Conservation (phyloP, 805 yeast species). For the Teunomyces kruisii region DNA sequence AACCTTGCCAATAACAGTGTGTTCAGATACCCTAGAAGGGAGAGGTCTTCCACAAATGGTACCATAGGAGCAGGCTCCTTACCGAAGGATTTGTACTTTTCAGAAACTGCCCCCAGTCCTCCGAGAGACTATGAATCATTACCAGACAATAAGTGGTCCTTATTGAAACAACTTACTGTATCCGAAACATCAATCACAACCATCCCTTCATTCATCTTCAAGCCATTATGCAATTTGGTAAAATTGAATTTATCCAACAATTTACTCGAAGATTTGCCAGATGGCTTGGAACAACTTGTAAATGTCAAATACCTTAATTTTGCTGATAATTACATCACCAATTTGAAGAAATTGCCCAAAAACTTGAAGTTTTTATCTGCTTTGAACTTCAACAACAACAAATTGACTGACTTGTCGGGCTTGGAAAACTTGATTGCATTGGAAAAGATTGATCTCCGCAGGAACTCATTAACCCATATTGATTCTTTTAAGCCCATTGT, state of each 20-base stretch:
- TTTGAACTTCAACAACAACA: slow-evolving; percentile 52
- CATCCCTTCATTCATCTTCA: slow-evolving; percentile 35
- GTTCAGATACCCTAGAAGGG: slow-evolving; percentile 24
- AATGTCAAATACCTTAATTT: slow-evolving; percentile 48
- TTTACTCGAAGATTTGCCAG: slow-evolving; percentile 48
- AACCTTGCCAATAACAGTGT: slow-evolving; percentile 15
- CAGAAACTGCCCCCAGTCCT: slow-evolving; percentile 6
- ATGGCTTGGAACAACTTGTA: slow-evolving; percentile 49
- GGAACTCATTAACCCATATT: slow-evolving; percentile 42
- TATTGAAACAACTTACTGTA: slow-evolving; percentile 41
- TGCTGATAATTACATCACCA: slow-evolving; percentile 41
- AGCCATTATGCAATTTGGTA: slow-evolving; percentile 40
- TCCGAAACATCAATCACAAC: slow-evolving; percentile 39
- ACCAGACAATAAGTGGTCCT: slow-evolving; percentile 40
- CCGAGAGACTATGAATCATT: slow-evolving; percentile 21
- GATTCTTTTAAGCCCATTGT: slow-evolving; percentile 34
- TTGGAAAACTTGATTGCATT: slow-evolving; percentile 42
- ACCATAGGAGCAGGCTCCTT: slow-evolving; percentile 28
- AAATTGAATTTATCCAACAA: slow-evolving; percentile 59
- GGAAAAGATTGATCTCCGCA: slow-evolving; percentile 54
- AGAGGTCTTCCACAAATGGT: slow-evolving; percentile 21
- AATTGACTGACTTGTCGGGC: slow-evolving; percentile 40
- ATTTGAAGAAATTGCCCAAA: slow-evolving; percentile 31
- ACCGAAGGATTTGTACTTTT: slow-evolving; percentile 17
- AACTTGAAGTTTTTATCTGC: slow-evolving; percentile 40